Evolutionary conservation across 78 protist genomes (phyloP), one percentile per base, ranked within the genome.

Genomic region (Emiliania huxleyi): DNA sequence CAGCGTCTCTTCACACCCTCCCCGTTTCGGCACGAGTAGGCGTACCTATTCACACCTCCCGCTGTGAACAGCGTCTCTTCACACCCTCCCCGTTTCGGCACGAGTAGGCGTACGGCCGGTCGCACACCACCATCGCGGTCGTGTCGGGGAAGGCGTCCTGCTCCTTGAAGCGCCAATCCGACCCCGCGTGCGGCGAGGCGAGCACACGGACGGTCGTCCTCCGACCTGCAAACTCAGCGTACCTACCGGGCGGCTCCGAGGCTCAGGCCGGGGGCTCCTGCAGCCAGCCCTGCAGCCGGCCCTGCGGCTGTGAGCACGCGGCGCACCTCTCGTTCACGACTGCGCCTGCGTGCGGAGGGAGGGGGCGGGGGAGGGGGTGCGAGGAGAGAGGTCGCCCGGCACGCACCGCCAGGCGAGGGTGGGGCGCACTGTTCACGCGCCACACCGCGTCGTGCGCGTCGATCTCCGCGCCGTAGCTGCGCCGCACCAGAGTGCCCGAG

Each of bases 21-120:
- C n/a, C n/a, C 29, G 85, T 77, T 35, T 33, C 40, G 85, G 85
- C 85, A 77, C 46, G 85, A 77, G 46, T 77, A 77, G 48, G 40
- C 23, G 46, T 33, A 69, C n/a, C n/a, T n/a, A n/a, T n/a, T n/a
- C n/a, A n/a, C n/a, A n/a, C n/a, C n/a, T n/a, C n/a, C n/a, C n/a
- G n/a, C n/a, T n/a, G n/a, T n/a, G n/a, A n/a, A n/a, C n/a, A n/a
- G n/a, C n/a, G n/a, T n/a, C n/a, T n/a, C n/a, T n/a, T n/a, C n/a
- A n/a, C n/a, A n/a, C n/a, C n/a, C n/a, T n/a, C n/a, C n/a, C n/a
- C 29, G 85, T 77, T 35, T 33, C 40, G 85, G 85, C 85, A 77
- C 46, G 85, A 77, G 46, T 77, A 77, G 48, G 40, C 23, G 46
- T 19, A 52, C 33, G 85, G 85, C 85, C 85, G 3, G 46, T 77